Evolutionary conservation across 2,329 filamentous ascomycete species (phyloP).

Genomic region (Bertia moriformis): DNA sequence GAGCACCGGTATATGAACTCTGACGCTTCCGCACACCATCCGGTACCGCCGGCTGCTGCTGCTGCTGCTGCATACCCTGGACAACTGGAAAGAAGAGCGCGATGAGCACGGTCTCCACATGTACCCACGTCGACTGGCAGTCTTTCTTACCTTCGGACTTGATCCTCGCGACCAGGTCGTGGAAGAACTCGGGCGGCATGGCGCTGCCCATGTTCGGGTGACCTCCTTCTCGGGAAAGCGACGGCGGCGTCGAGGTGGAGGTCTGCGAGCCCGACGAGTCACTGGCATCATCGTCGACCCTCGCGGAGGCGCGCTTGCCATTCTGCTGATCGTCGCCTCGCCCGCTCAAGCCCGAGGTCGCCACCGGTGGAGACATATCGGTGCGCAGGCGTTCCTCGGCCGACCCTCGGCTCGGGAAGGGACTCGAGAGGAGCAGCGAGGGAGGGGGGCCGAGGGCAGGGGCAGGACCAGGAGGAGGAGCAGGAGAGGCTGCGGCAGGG

Average conservation of each 20-base stretch:
- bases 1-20: neutral
- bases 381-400: too few relatives aligned
- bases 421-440: too few relatives aligned
- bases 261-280: neutral
- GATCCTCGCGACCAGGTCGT: conserved; percentile 9
- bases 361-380: too few relatives aligned
- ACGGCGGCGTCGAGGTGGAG: conserved; percentile 2
- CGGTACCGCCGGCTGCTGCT: neutral
- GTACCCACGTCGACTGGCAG: neutral
- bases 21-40: neutral
- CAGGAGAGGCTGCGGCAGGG: too few relatives aligned
- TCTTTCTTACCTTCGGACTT: conserved; percentile 8
- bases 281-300: neutral
- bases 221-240: too few relatives aligned
- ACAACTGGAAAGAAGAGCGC: neutral
- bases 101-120: neutral
- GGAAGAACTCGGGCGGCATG: conserved; percentile 6
- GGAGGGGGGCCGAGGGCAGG: too few relatives aligned
- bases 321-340: too few relatives aligned
- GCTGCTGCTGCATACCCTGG: neutral
- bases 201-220: conserved; percentile 3
- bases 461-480: too few relatives aligned
- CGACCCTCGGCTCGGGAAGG: too few relatives aligned
- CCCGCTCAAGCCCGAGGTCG: too few relatives aligned
- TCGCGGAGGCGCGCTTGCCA: too few relatives aligned